These are phyloP conservation scores for Pyrenopolyporus hunteri DNA, from an alignment of 495 filamentous ascomycete species.

Conservation along the genomic window DNA sequence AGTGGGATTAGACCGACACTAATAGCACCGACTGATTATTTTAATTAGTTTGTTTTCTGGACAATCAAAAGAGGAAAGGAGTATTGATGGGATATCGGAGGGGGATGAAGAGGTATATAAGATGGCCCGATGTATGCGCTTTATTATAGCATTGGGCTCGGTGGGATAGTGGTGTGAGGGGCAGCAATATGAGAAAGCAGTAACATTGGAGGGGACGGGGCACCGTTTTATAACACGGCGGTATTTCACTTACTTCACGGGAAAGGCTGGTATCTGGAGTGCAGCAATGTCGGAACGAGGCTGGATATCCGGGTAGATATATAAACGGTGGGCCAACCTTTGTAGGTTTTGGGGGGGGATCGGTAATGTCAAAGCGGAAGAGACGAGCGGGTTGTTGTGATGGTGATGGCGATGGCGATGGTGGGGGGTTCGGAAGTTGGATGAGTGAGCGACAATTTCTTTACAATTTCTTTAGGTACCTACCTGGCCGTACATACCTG, in stretches of 20 bases:
- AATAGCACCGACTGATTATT: slow-evolving; percentile 13
- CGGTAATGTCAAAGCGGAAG: too few species aligned
- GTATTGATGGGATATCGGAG: slow-evolving; percentile 8
- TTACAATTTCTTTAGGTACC: slow-evolving; percentile 4
- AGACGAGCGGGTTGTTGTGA: slow-evolving; percentile 1
- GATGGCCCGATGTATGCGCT: slow-evolving; percentile 1
- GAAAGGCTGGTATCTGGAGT: slow-evolving; percentile 3
- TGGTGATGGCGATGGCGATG: not conserved
- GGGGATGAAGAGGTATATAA: slow-evolving; percentile 37
- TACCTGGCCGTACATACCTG: not conserved
- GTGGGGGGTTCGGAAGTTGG: slow-evolving; percentile 6
- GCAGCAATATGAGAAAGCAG: not conserved
- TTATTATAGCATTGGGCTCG: slow-evolving; percentile 9
- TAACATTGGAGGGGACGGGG: slow-evolving; percentile 6
- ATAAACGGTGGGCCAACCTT: not conserved
- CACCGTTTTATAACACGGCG: slow-evolving; percentile 22
- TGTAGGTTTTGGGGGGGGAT: too few species aligned
- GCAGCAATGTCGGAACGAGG: not conserved
- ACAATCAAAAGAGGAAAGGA: slow-evolving; percentile 2
- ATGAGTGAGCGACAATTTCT: slow-evolving; percentile 33
- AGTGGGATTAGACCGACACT: not conserved
- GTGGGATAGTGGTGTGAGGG: not conserved
- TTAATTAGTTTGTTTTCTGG: slow-evolving; percentile 35
- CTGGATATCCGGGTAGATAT: slow-evolving; percentile 6
- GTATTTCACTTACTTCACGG: slow-evolving; percentile 31